Conservation (phyloP, 352 stramenopile species). For the Globisporangium sylvaticum region DNA sequence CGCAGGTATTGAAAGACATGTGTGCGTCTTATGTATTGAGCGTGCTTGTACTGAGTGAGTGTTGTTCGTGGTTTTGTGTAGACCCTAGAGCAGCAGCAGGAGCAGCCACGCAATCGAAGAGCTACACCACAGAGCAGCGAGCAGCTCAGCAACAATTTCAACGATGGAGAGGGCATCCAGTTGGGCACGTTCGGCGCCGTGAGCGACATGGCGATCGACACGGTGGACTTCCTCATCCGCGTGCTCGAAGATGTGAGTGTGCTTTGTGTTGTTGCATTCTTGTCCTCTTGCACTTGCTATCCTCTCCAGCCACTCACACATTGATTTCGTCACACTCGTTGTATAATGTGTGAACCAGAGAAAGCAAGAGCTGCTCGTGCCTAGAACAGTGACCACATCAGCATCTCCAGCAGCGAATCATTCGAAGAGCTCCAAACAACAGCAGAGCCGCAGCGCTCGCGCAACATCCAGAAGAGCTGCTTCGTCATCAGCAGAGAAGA, state of each 20-base stretch:
- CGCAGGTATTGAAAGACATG: constrained; percentile 18
- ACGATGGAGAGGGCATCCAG: constrained; percentile 9
- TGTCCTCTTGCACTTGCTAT: neutral
- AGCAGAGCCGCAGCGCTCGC: neutral
- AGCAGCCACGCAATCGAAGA: neutral
- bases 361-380: constrained; percentile 37
- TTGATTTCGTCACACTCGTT: neutral
- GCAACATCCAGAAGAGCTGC: neutral
- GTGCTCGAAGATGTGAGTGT: constrained; percentile 56
- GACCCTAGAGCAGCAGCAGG: neutral
- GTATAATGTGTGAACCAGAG: constrained; percentile 17
- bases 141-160: neutral
- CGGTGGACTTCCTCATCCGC: constrained; percentile 63
- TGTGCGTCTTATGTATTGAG: neutral
- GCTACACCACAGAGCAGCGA: neutral
- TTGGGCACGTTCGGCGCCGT: constrained; percentile 48
- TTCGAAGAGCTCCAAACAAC: neutral
- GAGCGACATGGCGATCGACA: constrained; percentile 48
- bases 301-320: neutral
- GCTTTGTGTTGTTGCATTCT: neutral
- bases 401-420: neutral
- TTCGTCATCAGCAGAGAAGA: neutral
- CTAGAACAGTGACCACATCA: neutral
- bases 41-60: neutral
- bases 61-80: neutral